Evolutionary conservation across 352 stramenopile genomes (phyloP).

Genomic region (Pythium utonaiense): DNA sequence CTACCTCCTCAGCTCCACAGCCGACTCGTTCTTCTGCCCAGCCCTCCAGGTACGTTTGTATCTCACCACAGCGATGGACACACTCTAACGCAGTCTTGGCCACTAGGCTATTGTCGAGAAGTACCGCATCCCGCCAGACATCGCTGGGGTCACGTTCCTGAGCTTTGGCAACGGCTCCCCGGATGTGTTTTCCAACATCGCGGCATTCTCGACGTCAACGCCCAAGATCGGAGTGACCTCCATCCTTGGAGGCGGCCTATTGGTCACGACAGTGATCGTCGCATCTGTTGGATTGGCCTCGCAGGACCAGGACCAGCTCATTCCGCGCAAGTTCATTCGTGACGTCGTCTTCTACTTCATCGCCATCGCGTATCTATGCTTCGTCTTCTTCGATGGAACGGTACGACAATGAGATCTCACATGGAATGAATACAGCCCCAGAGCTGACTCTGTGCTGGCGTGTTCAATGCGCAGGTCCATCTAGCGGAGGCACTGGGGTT

Average conservation of each 20-base stretch:
- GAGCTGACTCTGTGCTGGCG: neutral
- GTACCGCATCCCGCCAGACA: slow-evolving; percentile 67
- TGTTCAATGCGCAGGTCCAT: slow-evolving; percentile 37
- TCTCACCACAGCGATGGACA: too few species aligned
- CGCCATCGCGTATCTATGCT: slow-evolving; percentile 58
- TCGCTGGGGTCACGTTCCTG: slow-evolving; percentile 76
- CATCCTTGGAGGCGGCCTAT: slow-evolving; percentile 64
- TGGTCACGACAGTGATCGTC: slow-evolving; percentile 75
- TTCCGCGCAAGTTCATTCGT: slow-evolving; percentile 68
- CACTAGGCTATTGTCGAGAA: slow-evolving; percentile 61
- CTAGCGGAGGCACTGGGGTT: slow-evolving; percentile 65
- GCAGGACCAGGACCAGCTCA: slow-evolving; percentile 65
- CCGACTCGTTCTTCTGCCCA: slow-evolving; percentile 80
- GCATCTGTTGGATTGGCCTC: slow-evolving; percentile 71
- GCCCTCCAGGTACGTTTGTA: slow-evolving; percentile 47
- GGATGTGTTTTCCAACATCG: slow-evolving; percentile 81
- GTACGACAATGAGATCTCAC: too few species aligned
- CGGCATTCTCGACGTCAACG: slow-evolving; percentile 53
- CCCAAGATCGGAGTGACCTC: slow-evolving; percentile 68
- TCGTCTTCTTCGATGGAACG: slow-evolving; percentile 68
- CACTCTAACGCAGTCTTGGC: neutral
- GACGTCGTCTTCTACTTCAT: slow-evolving; percentile 77
- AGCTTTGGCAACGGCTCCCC: slow-evolving; percentile 80
- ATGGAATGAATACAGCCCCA: too few species aligned
- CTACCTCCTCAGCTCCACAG: slow-evolving; percentile 77